phyloP scores from a whole-genome alignment of 2,329 filamentous ascomycete species.

The Thielaviopsis populi region DNA sequence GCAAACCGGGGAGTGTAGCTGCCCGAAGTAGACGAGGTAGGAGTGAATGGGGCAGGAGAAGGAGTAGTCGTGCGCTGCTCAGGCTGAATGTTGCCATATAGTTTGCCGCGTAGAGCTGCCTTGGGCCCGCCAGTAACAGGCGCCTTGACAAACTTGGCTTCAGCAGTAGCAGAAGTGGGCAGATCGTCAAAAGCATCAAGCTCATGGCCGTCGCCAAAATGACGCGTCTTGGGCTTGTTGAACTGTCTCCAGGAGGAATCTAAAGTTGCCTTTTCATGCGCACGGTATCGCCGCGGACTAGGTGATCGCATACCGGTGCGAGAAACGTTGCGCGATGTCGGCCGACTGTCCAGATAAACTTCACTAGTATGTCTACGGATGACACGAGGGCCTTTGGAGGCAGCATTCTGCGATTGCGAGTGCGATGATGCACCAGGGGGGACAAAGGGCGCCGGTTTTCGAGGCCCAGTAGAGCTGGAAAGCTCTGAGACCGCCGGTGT shows the following conservation, averaged over 20 bases:
- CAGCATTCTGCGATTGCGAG: slow-evolving; percentile 63
- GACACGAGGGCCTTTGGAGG: slow-evolving; percentile 50
- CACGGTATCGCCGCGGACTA: slow-evolving; percentile 36
- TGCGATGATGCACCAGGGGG: slow-evolving; percentile 55
- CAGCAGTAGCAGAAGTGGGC: slow-evolving; percentile 67
- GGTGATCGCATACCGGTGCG: slow-evolving; percentile 44
- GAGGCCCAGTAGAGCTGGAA: slow-evolving; percentile 21
- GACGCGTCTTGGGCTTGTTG: slow-evolving; percentile 19
- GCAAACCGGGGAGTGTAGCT: slow-evolving; percentile 46
- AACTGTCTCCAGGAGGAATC: slow-evolving; percentile 18
- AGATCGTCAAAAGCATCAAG: slow-evolving; percentile 89
- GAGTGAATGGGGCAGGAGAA: slow-evolving; percentile 41
- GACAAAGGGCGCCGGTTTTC: slow-evolving; percentile 57
- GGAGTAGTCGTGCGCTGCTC: slow-evolving; percentile 37
- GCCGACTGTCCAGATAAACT: slow-evolving; percentile 42
- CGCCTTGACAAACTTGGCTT: slow-evolving; percentile 70
- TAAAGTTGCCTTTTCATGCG: slow-evolving; percentile 18
- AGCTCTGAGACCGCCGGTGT: slow-evolving; percentile 50
- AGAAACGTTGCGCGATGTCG: slow-evolving; percentile 42
- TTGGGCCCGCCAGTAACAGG: slow-evolving; percentile 58
- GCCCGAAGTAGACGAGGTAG: slow-evolving; percentile 37
- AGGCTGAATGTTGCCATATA: slow-evolving; percentile 39
- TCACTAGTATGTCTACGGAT: slow-evolving; percentile 78
- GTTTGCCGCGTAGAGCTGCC: slow-evolving; percentile 40
- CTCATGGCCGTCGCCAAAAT: slow-evolving; percentile 85